These are phyloP conservation scores for Dissophora ornata DNA, from an alignment of 192 early-diverging fungal species.

Conservation along the genomic window DNA sequence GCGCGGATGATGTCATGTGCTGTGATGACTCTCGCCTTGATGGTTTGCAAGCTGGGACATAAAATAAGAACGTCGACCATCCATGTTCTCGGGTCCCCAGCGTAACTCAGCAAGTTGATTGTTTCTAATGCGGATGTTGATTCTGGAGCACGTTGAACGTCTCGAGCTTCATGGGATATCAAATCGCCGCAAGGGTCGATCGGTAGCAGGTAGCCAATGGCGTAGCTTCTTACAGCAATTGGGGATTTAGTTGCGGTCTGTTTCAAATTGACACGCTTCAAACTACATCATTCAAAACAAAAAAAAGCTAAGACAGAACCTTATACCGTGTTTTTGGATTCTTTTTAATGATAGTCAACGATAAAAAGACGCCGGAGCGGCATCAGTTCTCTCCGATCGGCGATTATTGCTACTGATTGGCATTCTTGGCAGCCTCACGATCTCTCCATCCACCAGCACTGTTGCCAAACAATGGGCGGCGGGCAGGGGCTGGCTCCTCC, in stretches of 20 bases:
- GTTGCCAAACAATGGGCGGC: slow-evolving; percentile 27
- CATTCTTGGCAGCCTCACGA: slow-evolving; percentile 41
- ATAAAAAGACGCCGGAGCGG: too few species aligned
- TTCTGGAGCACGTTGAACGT: not conserved
- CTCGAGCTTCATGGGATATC: too few species aligned
- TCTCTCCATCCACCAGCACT: slow-evolving; percentile 46
- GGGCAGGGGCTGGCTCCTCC: slow-evolving; percentile 22
- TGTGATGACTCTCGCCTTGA: not conserved
- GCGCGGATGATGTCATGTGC: not conserved
- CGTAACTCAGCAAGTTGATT: not conserved
- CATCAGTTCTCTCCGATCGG: too few species aligned
- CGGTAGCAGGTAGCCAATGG: too few species aligned
- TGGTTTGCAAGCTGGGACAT: not conserved
- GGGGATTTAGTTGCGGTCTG: too few species aligned
- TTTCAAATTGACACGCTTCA: too few species aligned
- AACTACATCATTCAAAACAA: too few species aligned
- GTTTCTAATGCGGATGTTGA: not conserved
- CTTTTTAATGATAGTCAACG: too few species aligned
- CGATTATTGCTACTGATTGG: slow-evolving; percentile 21
- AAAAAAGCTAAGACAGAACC: too few species aligned
- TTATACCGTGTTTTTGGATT: too few species aligned
- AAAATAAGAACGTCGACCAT: not conserved
- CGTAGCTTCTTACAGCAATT: too few species aligned
- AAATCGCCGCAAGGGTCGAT: too few species aligned
- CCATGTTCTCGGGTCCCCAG: not conserved